Conservation (phyloP, 345 rosid species). For the Linum trigynum region DNA sequence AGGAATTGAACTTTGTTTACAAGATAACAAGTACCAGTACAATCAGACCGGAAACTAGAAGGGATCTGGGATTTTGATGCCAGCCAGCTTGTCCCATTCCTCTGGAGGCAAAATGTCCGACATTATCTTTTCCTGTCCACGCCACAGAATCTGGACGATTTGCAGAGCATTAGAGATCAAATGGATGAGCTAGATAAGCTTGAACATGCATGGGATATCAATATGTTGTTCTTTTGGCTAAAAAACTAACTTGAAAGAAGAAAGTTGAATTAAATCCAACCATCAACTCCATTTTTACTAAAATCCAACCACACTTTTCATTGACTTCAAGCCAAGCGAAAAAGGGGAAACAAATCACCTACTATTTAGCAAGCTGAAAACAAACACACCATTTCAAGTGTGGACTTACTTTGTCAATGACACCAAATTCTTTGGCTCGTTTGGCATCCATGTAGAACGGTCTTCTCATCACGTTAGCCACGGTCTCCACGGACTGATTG, state of each 20-base stretch:
- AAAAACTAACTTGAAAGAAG: too few relatives aligned
- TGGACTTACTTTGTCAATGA: slow-evolving; percentile 59
- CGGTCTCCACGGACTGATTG: slow-evolving; percentile 55
- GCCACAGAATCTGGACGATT: slow-evolving; percentile 56
- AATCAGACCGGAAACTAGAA: slow-evolving; percentile 11
- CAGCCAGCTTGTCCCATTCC: slow-evolving; percentile 61
- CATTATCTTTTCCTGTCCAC: slow-evolving; percentile 63
- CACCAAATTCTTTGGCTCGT: slow-evolving; percentile 78
- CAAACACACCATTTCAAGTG: not conserved
- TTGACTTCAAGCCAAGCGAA: too few relatives aligned
- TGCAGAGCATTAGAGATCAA: slow-evolving; percentile 2
- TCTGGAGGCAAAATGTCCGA: slow-evolving; percentile 57
- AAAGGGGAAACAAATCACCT: too few relatives aligned
- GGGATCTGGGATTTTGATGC: slow-evolving; percentile 38
- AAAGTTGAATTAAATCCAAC: too few relatives aligned
- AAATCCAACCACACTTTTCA: too few relatives aligned
- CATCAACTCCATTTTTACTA: too few relatives aligned
- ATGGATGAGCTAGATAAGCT: not conserved
- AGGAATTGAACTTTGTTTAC: not conserved
- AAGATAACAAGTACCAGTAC: not conserved
- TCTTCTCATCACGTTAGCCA: slow-evolving; percentile 52
- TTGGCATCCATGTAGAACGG: slow-evolving; percentile 65
- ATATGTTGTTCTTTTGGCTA: not conserved
- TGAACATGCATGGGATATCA: not conserved
- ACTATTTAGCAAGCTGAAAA: too few relatives aligned